Evolutionary conservation across 148 eudicot genomes (phyloP), one percentile per base, ranked within the genome.

Genomic region (Diospyros lotus): DNA sequence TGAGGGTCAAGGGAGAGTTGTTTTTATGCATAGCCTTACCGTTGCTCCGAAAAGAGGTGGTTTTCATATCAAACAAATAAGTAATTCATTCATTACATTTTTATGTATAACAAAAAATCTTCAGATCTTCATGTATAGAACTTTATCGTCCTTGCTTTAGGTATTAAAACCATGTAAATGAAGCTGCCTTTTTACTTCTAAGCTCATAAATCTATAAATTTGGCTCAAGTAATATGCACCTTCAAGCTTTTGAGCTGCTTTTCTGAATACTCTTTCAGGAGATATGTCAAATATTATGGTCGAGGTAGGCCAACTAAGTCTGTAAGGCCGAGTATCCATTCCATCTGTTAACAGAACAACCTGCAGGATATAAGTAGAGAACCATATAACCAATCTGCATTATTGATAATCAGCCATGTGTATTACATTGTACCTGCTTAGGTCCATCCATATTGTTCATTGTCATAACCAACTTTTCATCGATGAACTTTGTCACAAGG

Each of bases 291-390:
- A 92, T 43, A 94, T 77, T 80, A 94, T 59, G 41, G 93, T 92
- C 56, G 97, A 92, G 71, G 64, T 73, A 12, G 93, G 97, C 98
- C 98, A 94, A 15, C 83, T 83, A 70, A 94, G 89, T 77, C 96
- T 77, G 79, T 89, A 94, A 69, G 92, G 88, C 45, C 98, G 90
- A 75, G 98, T 94, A 75, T 94, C 98, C 79, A 87, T 86, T 42
- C 98, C 98, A 89, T 94, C 97, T 82, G 96, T 94, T 66, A 94
- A 86, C 77, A 94, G 74, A 79, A 94, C 97, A 83, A 90, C 93
- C 98, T 94, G 82, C 80, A 82, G 15, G 12, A 58, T 11, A 72
- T 28, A 38, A 78, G 53, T 58, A 43, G 45, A 17, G 10, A 59
- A 43, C 72, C 17, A 81, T 66, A 80, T 43, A 76, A 68, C 28